Conservation (phyloP, 768 basidiomycete genomes). For the Gyrodon lividus region DNA sequence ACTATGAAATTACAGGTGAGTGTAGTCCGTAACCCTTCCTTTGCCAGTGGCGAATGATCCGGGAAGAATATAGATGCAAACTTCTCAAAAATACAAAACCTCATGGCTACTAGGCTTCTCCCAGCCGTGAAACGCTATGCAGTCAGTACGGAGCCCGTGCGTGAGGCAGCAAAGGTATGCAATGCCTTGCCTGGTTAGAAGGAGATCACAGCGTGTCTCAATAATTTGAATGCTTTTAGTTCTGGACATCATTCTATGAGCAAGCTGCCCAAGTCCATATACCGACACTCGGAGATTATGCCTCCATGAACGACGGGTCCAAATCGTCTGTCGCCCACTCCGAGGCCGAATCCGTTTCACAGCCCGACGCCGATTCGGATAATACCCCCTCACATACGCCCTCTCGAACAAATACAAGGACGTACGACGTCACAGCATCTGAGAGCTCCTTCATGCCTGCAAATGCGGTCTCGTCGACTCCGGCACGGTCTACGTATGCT, state of each 20-base stretch:
- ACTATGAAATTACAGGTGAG: constrained; percentile 85
- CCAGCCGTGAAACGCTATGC: constrained; percentile 91
- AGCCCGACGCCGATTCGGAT: constrained; percentile 8
- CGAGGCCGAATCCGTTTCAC: constrained; percentile 15
- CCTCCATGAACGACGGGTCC: constrained; percentile 52
- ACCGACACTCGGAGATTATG: constrained; percentile 68
- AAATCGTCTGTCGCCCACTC: constrained; percentile 25
- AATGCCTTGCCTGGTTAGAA: background rate
- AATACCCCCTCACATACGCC: constrained; percentile 13
- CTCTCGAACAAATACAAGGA: constrained; percentile 2
- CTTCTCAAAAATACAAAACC: constrained; percentile 85
- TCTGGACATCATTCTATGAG: constrained; percentile 97
- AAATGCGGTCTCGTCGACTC: constrained; percentile 77
- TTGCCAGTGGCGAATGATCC: constrained; percentile 14
- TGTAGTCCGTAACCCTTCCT: background rate
- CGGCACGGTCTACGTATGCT: constrained; percentile 42
- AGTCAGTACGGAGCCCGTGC: constrained; percentile 80
- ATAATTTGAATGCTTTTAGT: constrained; percentile 44
- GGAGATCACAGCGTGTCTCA: background rate
- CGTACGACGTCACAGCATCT: constrained; percentile 45
- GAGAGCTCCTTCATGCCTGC: constrained; percentile 76
- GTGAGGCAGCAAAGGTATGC: constrained; percentile 86
- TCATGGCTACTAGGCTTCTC: constrained; percentile 75
- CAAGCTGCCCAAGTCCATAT: constrained; percentile 87
- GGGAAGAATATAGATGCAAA: constrained; percentile 86